Conservation (phyloP, 1,284 basidiomycete genomes). For the Rhodotorula sp. region DNA sequence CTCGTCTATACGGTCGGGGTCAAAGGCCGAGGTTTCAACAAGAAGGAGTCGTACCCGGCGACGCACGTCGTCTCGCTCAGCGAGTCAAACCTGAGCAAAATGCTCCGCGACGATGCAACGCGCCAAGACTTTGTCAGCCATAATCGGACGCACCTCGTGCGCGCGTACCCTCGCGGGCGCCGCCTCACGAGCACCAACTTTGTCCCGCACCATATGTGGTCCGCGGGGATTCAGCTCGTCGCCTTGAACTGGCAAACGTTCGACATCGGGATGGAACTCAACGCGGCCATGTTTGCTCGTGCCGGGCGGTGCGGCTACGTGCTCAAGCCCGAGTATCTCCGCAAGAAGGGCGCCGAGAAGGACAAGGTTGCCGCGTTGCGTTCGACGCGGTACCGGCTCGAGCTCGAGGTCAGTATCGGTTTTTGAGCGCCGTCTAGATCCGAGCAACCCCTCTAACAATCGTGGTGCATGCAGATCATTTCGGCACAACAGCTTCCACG, state of each 20-base stretch:
- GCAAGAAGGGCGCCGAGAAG: conserved; percentile 54
- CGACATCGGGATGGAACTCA: conserved; percentile 83
- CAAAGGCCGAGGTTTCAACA: conserved; percentile 71
- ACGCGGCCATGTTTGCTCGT: conserved; percentile 88
- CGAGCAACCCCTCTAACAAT: too few relatives aligned
- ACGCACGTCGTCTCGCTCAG: conserved; percentile 93
- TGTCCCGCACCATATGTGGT: conserved; percentile 85
- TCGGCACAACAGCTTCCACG: conserved; percentile 91
- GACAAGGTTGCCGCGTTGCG: conserved; percentile 62
- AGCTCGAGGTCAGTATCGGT: conserved; percentile 63
- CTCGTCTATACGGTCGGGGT: conserved; percentile 95
- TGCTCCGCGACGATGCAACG: conserved; percentile 51
- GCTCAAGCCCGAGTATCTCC: conserved; percentile 78
- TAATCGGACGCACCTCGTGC: conserved; percentile 76
- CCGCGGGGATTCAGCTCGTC: conserved; percentile 85
- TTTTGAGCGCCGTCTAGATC: too few relatives aligned
- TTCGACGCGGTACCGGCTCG: conserved; percentile 62
- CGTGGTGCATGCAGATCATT: conserved; percentile 59
- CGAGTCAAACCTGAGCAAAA: conserved; percentile 66
- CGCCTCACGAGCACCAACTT: conserved; percentile 84
- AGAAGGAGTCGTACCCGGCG: conserved; percentile 78
- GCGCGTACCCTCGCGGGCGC: conserved; percentile 85
- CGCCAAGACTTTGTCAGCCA: conserved; percentile 83
- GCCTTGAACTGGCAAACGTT: conserved; percentile 98
- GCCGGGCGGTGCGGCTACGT: conserved; percentile 85